Percentiles rank a stretch among this genome's conserved stretches.
phyloP scores from a whole-genome alignment of 106 monocot genomes.

The Iris macrosiphon region DNA sequence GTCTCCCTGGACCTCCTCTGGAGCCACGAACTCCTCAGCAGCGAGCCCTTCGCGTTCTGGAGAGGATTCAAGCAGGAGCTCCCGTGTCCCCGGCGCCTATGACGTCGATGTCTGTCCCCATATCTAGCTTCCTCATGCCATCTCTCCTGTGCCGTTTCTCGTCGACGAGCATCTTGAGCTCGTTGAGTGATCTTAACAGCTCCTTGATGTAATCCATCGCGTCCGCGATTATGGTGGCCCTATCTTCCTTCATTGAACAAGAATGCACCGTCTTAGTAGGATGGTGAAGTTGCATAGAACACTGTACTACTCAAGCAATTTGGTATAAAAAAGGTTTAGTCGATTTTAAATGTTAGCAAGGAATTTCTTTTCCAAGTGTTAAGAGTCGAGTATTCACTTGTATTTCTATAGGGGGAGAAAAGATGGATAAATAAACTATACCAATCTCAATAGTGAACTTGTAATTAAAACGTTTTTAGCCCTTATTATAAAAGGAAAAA shows the following conservation, averaged over 20 bases:
- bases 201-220: slow-evolving; percentile 84
- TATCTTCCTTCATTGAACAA: slow-evolving; percentile 41
- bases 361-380: no score
- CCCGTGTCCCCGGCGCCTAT: slow-evolving; percentile 16
- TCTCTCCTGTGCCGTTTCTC: slow-evolving; percentile 33
- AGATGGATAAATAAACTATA: no score
- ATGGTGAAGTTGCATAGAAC: neutral
- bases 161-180: slow-evolving; percentile 50
- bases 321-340: no score
- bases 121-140: slow-evolving; percentile 5
- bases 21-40: slow-evolving; percentile 67
- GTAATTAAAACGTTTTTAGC: no score
- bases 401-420: no score
- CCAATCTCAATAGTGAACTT: no score
- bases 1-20: slow-evolving; percentile 57
- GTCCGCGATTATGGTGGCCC: slow-evolving; percentile 68
- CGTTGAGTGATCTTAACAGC: slow-evolving; percentile 54
- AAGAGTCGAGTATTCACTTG: no score
- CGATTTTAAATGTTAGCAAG: no score
- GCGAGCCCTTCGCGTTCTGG: slow-evolving; percentile 2
- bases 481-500: no score
- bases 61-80: slow-evolving; percentile 21
- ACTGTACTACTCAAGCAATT: no score
- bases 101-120: neutral
- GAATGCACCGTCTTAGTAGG: no score